Conservation (phyloP, 106 monocot species). For the Apostasia shenzhenica region DNA sequence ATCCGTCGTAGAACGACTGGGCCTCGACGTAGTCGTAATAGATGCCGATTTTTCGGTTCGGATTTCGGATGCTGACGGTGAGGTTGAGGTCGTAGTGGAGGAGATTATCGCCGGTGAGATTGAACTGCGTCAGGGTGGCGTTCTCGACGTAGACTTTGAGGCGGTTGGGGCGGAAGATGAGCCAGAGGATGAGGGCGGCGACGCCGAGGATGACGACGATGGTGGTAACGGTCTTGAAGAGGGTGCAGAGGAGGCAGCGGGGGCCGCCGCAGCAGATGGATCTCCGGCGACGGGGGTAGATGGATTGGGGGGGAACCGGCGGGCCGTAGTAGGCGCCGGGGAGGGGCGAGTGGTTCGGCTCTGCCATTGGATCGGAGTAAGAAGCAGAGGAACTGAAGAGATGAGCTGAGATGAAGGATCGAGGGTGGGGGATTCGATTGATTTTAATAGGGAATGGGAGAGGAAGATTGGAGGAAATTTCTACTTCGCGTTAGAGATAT, state of each 20-base stretch:
- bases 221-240: constrained; percentile 5
- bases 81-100: constrained; percentile 34
- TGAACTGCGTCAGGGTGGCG: constrained; percentile 20
- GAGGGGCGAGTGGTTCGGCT: not conserved
- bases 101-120: constrained; percentile 16
- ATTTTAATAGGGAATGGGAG: not conserved
- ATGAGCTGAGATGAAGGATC: not conserved
- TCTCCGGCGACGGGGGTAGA: not conserved
- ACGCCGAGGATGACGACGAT: constrained; percentile 15
- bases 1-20: constrained; percentile 18
- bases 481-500: not conserved
- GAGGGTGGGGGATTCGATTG: not conserved
- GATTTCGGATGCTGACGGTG: constrained; percentile 40
- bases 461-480: not conserved
- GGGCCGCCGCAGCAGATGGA: not conserved
- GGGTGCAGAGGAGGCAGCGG: constrained; percentile 7
- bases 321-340: constrained; percentile 8
- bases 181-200: constrained; percentile 17
- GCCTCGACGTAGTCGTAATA: constrained; percentile 47
- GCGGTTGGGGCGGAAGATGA: constrained; percentile 22
- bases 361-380: not conserved
- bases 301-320: constrained; percentile 7
- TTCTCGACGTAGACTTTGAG: constrained; percentile 21
- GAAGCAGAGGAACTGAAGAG: not conserved
- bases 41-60: constrained; percentile 35